Base-by-base conservation (phyloP, 1,284 basidiomycete species). In the Apiotrichum domesticum region DNA sequence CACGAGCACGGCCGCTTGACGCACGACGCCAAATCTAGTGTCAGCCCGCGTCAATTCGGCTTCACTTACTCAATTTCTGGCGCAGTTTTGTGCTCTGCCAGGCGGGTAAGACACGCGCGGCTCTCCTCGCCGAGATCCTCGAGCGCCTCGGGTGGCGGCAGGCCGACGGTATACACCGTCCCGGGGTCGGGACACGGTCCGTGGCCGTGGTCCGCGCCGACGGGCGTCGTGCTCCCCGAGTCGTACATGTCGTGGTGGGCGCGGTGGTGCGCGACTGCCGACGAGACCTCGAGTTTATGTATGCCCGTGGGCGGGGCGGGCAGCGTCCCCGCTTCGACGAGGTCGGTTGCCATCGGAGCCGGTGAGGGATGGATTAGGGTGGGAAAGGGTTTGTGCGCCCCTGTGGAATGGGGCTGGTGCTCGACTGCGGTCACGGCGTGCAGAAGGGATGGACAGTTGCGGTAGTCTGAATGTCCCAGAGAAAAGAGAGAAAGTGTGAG, bases 1-100 rank as follows among this genome's bases (percentile, higher is more conserved):
- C 3, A 92, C 83, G 2, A 93, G 80, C 0, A 93, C 90, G 1
- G 87, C 87, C 4, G 85, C 90, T 39, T 67, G 67, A 34, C 67
- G 69, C 13, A 73, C 70, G 1, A 69, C 54, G 0, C 74, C 73
- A 42, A 69, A 67, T 21, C 76, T 77, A 45, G 0, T 3, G 35
- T 6, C 33, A 51, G 35, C 33, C 35, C 41, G 41, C 3, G 21
- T 21, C 21, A 21, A 21, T 39, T 7, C 37, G 13, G 37, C 7
- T n/a, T 8, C 11, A 59, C 54, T 46, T 21, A 55, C 55, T 55
- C 50, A 0, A 45, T 29, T 4, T 55, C 3, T 4, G 57, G 44
- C 14, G 64, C 55, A 1, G 63, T 54, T 6, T 46, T 13, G 39
- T 63, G 58, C 9, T 3, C 41, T 5, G 59, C 35, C 13, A 71